Base-by-base conservation (phyloP, 805 yeast genomes). In the Candida nanaspora region DNA sequence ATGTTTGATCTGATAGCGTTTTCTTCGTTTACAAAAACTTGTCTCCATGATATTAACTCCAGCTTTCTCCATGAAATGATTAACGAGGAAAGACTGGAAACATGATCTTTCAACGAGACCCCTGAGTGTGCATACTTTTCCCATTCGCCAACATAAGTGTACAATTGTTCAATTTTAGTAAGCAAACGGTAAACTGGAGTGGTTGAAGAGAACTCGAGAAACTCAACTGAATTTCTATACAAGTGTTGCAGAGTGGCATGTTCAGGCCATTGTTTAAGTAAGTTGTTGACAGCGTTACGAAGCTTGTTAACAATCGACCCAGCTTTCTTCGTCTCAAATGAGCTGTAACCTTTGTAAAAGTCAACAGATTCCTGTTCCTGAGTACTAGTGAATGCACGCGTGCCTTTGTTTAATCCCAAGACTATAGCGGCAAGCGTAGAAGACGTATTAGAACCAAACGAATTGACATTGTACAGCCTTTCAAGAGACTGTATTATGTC, bases 61-160 rank as follows among this genome's bases (percentile, higher is more conserved):
- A 89, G 59, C 51, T 76, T 77, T 67, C 99, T 78, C 99, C 99
- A 93, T 0, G 84, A 70, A 3, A 93, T 89, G 48, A 93, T 84
- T 45, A 89, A 63, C 0, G 62, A 53, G 0, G 95, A 79, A 25
- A 86, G 60, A 13, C 71, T 68, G 32, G 76, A 80, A 45, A 80
- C 72, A 38, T 76, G 73, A 1, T 51, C 52, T 31, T 65, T 65
- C 39, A 93, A 63, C 1, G 94, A 74, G 1, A 84, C 89, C 39
- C 84, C 81, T 10, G 78, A 70, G 23, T 88, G 78, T 1, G 97
- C 95, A 61, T 85, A 88, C 47, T 86, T 83, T 57, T 93, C 93
- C 97, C 98, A 93, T 57, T 93, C 98, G 21, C 82, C 72, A 45
- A 89, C 70, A 53, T 76, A 80, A 0, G 87, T 83, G 53, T 85